Conservation (phyloP, 176 grass and related monocot species). For the Ampelocalamus luodianensis region DNA sequence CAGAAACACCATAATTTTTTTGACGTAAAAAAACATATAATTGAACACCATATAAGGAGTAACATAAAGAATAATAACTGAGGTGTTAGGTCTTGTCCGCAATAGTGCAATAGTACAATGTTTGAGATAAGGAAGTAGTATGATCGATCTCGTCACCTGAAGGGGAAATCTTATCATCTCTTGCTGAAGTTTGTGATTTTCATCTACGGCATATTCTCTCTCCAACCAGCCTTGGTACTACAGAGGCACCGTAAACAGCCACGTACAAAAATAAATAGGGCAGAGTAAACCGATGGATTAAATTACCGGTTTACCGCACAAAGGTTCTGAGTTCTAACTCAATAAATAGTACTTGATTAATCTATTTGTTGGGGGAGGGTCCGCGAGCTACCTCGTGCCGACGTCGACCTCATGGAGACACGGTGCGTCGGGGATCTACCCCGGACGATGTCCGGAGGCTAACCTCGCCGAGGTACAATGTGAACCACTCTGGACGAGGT, state of each 20-base stretch:
- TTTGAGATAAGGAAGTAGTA: neutral
- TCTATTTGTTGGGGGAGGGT: too few species aligned
- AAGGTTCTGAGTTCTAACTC: neutral
- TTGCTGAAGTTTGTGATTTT: conserved; percentile 54
- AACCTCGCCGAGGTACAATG: too few species aligned
- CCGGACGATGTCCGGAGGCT: too few species aligned
- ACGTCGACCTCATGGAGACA: too few species aligned
- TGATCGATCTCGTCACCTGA: neutral
- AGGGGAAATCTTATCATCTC: conserved; percentile 58
- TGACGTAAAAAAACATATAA: too few species aligned
- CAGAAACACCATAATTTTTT: neutral
- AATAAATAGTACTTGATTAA: neutral
- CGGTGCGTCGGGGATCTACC: too few species aligned
- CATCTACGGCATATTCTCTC: conserved; percentile 50
- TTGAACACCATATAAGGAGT: neutral
- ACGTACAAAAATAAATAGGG: neutral
- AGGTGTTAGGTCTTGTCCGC: neutral
- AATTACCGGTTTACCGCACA: neutral
- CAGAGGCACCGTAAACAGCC: conserved; percentile 42
- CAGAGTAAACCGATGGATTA: conserved; percentile 5
- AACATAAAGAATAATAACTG: neutral
- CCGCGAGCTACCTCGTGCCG: too few species aligned
- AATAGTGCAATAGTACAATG: neutral
- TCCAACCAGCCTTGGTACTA: conserved; percentile 38
- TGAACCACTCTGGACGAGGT: too few species aligned